Percentiles rank a stretch among this genome's conserved stretches.
These are phyloP conservation scores for Annulohypoxylon truncatum DNA, from an alignment of 2,329 filamentous ascomycete genomes.

Conservation along the genomic window DNA sequence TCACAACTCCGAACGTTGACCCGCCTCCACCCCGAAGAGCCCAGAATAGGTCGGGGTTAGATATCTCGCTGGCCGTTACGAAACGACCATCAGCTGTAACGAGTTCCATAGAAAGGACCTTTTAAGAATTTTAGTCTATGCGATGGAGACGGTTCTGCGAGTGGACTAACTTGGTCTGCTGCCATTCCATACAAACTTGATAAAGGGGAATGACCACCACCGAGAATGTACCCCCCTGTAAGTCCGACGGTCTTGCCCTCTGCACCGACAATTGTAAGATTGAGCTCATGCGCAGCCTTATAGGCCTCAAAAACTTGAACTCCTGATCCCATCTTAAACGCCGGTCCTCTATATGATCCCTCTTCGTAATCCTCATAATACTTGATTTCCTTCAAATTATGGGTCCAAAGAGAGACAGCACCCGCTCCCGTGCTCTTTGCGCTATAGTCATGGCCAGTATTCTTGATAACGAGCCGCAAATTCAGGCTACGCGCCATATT, in stretches of 20 bases:
- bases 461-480: constrained; percentile 46
- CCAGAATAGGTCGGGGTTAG: constrained; percentile 63
- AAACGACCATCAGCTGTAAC: constrained; percentile 61
- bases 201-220: constrained; percentile 67
- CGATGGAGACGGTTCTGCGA: not conserved
- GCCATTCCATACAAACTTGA: constrained; percentile 62
- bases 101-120: constrained; percentile 60
- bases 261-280: constrained; percentile 44
- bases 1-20: constrained; percentile 59
- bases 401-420: constrained; percentile 46
- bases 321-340: constrained; percentile 47
- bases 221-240: constrained; percentile 59
- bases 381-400: constrained; percentile 46
- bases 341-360: constrained; percentile 44
- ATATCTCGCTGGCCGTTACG: constrained; percentile 56
- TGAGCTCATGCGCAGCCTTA: constrained; percentile 40
- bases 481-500: constrained; percentile 47
- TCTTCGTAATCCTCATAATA: constrained; percentile 45
- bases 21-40: constrained; percentile 61
- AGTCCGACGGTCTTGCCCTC: constrained; percentile 60
- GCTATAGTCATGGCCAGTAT: constrained; percentile 46
- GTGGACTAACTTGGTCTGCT: constrained; percentile 56
- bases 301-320: constrained; percentile 47
- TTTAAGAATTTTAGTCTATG: not conserved
- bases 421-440: constrained; percentile 48